Evolutionary conservation across 768 basidiomycete genomes (phyloP), one percentile per base, ranked within the genome.

Genomic region (Pleurotus platypus): DNA sequence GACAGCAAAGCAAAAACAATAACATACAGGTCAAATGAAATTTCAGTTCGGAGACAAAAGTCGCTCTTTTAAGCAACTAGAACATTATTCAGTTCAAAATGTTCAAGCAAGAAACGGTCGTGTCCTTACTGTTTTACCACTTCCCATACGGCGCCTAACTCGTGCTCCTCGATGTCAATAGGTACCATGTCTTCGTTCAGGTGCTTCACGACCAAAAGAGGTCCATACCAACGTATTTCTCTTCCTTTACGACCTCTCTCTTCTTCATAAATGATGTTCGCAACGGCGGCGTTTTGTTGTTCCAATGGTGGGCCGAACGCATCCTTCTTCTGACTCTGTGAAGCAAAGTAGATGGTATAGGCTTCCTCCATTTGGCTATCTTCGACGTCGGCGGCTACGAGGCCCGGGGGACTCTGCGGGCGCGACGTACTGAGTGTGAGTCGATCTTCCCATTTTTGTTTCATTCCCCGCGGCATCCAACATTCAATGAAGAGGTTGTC

Each of bases 371-470:
- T 26, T n/a, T 49, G n/a, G 46, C 4, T 9, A 16, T 18, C 49
- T n/a, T 49, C 27, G 27, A n/a, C 27, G 5, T 50, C 27, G 22
- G 16, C 49, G n/a, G 49, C 7, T 22, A 4, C 20, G 5, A 20
- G 20, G 38, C 9, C n/a, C 8, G 8, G 13, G 18, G 15, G 15
- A 6, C n/a, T n/a, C 15, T 20, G 15, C 6, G 51, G 37, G 20
- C 12, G 15, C 5, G 38, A 18, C 4, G 24, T 3, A 13, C 38
- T 20, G 16, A 53, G 2, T 9, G 51, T 53, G 11, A 53, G 20
- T 30, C 51, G 38, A 24, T 53, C 51, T 42, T 53, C 51, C 51
- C 51, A 39, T 22, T 53, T 53, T 30, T 53, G 51, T 30, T 53
- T 53, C 51, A 53, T 53, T 39, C 51, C 51, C 11, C 51, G 20